Evolutionary conservation across 495 filamentous ascomycete species (phyloP).

Genomic region (Hyphodiscus hymeniophilus): DNA sequence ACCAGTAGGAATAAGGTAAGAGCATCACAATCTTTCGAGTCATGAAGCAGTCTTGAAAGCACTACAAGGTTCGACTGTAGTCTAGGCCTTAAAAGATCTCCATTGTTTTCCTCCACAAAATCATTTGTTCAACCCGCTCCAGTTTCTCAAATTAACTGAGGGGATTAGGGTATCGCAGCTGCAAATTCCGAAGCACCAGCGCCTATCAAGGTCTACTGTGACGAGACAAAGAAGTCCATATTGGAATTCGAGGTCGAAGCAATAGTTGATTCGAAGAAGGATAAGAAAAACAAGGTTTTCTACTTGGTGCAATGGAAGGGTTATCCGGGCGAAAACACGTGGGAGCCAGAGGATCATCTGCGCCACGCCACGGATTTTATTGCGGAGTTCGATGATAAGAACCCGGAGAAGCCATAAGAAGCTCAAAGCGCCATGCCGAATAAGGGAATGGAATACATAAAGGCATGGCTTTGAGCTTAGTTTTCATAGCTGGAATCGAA

Average conservation of each 20-base stretch:
- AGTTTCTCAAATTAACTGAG: not conserved
- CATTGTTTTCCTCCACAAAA: no score
- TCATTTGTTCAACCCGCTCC: not conserved
- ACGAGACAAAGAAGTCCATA: not conserved
- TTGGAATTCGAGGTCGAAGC: conserved; percentile 4
- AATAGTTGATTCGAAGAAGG: conserved; percentile 3
- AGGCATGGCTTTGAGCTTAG: no score
- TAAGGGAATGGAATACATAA: no score
- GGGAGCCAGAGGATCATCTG: conserved; percentile 8
- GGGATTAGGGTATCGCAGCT: not conserved
- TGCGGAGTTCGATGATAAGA: not conserved
- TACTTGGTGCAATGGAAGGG: conserved; percentile 8
- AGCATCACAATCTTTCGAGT: no score
- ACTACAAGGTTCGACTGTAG: no score
- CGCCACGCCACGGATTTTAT: not conserved
- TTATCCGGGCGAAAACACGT: not conserved
- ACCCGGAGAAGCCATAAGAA: not conserved
- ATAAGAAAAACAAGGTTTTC: not conserved
- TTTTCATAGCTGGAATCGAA: no score
- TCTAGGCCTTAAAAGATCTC: no score
- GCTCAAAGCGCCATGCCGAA: no score
- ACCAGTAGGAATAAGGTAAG: not conserved
- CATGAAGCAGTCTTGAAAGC: no score
- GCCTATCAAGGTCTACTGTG: not conserved
- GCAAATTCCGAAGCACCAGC: not conserved